These are phyloP conservation scores for Penicillium digitatum DNA, from an alignment of 2,329 filamentous ascomycete species.

Conservation along the genomic window DNA sequence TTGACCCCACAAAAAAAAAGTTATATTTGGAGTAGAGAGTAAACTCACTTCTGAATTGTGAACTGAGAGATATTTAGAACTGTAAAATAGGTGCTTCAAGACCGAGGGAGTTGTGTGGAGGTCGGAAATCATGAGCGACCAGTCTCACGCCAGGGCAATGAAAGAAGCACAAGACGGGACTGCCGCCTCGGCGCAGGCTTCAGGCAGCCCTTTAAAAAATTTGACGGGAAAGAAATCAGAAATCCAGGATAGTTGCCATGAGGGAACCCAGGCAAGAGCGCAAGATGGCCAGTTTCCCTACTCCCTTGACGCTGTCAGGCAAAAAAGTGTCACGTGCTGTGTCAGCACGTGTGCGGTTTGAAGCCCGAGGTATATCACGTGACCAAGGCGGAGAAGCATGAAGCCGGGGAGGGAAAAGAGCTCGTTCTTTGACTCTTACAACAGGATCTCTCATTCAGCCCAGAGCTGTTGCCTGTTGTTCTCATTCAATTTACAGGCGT, in stretches of 20 bases:
- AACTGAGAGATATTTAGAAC: conserved; percentile 9
- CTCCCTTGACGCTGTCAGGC: conserved; percentile 22
- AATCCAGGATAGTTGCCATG: conserved; percentile 26
- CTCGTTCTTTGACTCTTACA: conserved; percentile 4
- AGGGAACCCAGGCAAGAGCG: conserved; percentile 22
- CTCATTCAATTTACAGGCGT: neutral
- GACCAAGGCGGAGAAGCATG: conserved; percentile 18
- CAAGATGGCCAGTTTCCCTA: conserved; percentile 16
- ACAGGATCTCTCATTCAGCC: neutral
- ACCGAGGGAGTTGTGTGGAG: conserved; percentile 32
- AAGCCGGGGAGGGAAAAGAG: conserved; percentile 18
- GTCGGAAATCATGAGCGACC: conserved; percentile 30
- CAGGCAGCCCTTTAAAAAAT: conserved; percentile 26
- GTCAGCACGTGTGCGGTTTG: conserved; percentile 15
- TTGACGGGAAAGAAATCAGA: conserved; percentile 19
- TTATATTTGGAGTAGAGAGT: neutral
- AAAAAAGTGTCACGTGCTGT: conserved; percentile 17
- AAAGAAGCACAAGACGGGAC: conserved; percentile 28
- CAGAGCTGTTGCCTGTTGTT: neutral
- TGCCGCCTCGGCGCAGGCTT: conserved; percentile 32
- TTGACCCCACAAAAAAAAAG: conserved; percentile 1
- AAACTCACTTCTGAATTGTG: conserved; percentile 12
- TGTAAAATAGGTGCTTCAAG: conserved; percentile 21
- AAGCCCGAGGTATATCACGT: conserved; percentile 17
- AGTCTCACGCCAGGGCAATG: conserved; percentile 25